Percentiles rank a stretch among this genome's conserved stretches.
Evolutionary conservation across 148 eudicot genomes (phyloP).

Genomic region (Nepenthes gracilis): DNA sequence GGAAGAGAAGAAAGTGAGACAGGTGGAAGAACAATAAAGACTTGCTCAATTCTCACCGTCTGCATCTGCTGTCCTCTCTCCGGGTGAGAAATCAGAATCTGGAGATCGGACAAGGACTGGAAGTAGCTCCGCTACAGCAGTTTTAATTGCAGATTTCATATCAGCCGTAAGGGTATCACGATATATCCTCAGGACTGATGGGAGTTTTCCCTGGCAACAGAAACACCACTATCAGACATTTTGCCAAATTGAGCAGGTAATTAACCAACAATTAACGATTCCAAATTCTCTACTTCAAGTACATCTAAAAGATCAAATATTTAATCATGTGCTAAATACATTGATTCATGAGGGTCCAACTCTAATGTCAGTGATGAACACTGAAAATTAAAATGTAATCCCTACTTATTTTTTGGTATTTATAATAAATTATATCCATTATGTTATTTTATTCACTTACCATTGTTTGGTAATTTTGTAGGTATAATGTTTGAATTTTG

Average conservation of each 20-base stretch:
- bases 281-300: no score
- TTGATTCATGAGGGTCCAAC: no score
- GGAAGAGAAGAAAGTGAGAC: neutral
- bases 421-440: no score
- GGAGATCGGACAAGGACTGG: constrained; percentile 50
- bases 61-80: constrained; percentile 63
- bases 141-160: constrained; percentile 87
- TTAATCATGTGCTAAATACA: no score
- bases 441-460: no score
- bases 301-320: no score
- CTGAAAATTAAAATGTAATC: no score
- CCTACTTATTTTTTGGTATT: no score
- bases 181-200: constrained; percentile 81
- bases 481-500: no score
- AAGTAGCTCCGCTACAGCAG: constrained; percentile 69
- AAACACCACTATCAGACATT: constrained; percentile 6
- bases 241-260: constrained; percentile 3
- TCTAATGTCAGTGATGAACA: no score
- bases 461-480: no score
- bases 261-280: neutral
- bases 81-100: constrained; percentile 56
- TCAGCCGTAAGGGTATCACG: constrained; percentile 88
- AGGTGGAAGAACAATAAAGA: neutral
- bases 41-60: constrained; percentile 46
- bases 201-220: constrained; percentile 75